Evolutionary conservation across 805 yeast species (phyloP), one percentile per base, ranked within the genome.

Genomic region (Phaffomyces opuntiae): DNA sequence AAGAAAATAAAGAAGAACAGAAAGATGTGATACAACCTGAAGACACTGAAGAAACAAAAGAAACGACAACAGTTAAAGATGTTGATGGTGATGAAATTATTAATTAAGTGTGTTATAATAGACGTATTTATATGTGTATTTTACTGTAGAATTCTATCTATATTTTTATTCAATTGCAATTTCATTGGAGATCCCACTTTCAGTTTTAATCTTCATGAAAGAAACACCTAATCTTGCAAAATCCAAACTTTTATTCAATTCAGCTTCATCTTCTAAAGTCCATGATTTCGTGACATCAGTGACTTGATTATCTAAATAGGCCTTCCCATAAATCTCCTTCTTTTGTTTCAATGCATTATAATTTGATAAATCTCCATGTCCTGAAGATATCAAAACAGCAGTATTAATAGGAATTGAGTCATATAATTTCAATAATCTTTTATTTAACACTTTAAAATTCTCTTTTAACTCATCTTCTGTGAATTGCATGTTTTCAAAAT

Each of bases 221-320:
- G 79, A 68, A 5, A 82, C 60, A 4, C 90, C 83, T 38, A 74
- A 68, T 52, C 90, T 69, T 0, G 90, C 93, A 7, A 54, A 55
- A 3, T 57, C 61, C 1, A 78, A 67, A 0, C 79, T 79, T 19
- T 58, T 62, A 13, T 64, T 64, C 36, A 90, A 65, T 39, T 67
- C 69, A 17, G 64, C 65, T 26, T 67, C 73, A 52, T 78, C 77
- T 16, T 69, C 68, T 29, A 63, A 61, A 4, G 75, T 73, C 86
- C 89, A 81, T n/a, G 60, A 55, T 16, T 63, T 61, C 29, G 73
- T 72, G 11, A 73, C 63, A 17, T 68, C 40, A 27, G 24, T 21
- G 5, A 16, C 37, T 9, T 24, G 24, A 11, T 42, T 72, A 49
- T 60, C 67, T 32, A 62, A 68, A 60, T 70, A 74, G 33, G 69